Evolutionary conservation across 2,329 filamentous ascomycete genomes (phyloP).

Genomic region (Tolypocladium inflatum): DNA sequence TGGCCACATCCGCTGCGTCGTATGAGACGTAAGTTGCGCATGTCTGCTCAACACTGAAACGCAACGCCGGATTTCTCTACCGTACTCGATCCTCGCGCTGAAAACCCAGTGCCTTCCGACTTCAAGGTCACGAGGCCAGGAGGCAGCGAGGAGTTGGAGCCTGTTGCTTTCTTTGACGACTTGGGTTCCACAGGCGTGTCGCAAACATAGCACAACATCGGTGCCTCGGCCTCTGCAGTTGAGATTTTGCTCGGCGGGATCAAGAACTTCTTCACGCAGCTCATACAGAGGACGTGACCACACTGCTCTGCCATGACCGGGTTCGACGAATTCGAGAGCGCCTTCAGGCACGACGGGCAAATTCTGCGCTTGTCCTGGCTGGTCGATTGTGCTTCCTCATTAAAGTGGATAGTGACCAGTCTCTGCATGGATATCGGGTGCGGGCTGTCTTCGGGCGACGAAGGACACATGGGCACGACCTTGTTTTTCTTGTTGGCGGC

Average conservation of each 20-base stretch:
- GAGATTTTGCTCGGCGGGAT: conserved; percentile 37
- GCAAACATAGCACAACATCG: conserved; percentile 68
- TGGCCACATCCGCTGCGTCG: background rate
- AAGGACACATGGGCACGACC: conserved; percentile 64
- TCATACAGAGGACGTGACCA: conserved; percentile 83
- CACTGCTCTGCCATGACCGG: conserved; percentile 80
- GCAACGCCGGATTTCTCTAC: conserved; percentile 71
- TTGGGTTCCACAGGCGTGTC: conserved; percentile 61
- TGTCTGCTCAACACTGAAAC: conserved; percentile 61
- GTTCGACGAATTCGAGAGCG: conserved; percentile 70
- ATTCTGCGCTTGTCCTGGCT: conserved; percentile 35
- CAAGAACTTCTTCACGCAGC: conserved; percentile 79
- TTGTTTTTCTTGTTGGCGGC: conserved; percentile 54
- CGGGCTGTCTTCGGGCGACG: conserved; percentile 52
- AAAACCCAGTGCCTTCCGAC: conserved; percentile 87
- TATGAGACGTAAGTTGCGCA: background rate
- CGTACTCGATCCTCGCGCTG: conserved; percentile 72
- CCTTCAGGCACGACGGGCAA: conserved; percentile 82
- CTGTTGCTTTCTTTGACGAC: conserved; percentile 27
- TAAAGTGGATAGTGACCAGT: conserved; percentile 68
- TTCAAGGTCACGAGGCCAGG: conserved; percentile 70
- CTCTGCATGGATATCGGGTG: conserved; percentile 73
- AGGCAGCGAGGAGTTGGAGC: conserved; percentile 46
- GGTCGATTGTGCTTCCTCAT: conserved; percentile 50
- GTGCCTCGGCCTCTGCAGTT: conserved; percentile 35